Conservation (phyloP, 2,329 filamentous ascomycete genomes). For the Colletotrichum lentis region DNA sequence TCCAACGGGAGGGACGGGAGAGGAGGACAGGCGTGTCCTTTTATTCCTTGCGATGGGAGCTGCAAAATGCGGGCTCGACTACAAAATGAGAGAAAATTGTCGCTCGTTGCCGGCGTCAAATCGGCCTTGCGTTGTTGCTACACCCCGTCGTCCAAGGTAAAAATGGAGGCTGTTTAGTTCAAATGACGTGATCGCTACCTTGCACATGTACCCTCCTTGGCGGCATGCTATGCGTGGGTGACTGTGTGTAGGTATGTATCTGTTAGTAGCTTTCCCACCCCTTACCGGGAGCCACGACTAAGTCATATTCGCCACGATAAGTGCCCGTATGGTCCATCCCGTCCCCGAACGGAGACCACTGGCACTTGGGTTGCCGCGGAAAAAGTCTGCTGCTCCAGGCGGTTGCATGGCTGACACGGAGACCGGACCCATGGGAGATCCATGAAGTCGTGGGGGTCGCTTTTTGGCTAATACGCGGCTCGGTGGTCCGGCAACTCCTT, state of each 20-base stretch:
- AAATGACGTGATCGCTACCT: slow-evolving; percentile 42
- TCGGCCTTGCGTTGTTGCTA: slow-evolving; percentile 25
- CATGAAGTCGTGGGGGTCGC: slow-evolving; percentile 35
- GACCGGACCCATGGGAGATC: slow-evolving; percentile 34
- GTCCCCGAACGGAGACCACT: slow-evolving; percentile 20
- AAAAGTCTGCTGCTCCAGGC: slow-evolving; percentile 28
- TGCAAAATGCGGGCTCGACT: slow-evolving; percentile 29
- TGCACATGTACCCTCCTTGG: slow-evolving; percentile 35
- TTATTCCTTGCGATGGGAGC: slow-evolving; percentile 16
- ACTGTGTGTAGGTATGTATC: not conserved
- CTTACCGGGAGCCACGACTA: slow-evolving; percentile 16
- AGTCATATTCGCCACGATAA: slow-evolving; percentile 38
- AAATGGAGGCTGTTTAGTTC: slow-evolving; percentile 39
- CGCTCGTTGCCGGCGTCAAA: slow-evolving; percentile 34
- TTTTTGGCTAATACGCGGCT: slow-evolving; percentile 25
- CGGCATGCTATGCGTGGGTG: slow-evolving; percentile 6
- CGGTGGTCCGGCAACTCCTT: slow-evolving; percentile 31
- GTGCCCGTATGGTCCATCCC: slow-evolving; percentile 28
- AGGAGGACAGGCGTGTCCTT: slow-evolving; percentile 35
- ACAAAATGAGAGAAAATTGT: slow-evolving; percentile 20
- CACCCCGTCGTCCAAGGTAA: slow-evolving; percentile 33
- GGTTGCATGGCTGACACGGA: slow-evolving; percentile 28
- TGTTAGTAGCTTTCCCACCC: slow-evolving; percentile 7
- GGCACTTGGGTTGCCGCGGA: slow-evolving; percentile 21
- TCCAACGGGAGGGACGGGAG: slow-evolving; percentile 1